Base-by-base conservation (phyloP, 225 moss, liverwort and hornwort genomes). In the Antitrichia curtipendula region DNA sequence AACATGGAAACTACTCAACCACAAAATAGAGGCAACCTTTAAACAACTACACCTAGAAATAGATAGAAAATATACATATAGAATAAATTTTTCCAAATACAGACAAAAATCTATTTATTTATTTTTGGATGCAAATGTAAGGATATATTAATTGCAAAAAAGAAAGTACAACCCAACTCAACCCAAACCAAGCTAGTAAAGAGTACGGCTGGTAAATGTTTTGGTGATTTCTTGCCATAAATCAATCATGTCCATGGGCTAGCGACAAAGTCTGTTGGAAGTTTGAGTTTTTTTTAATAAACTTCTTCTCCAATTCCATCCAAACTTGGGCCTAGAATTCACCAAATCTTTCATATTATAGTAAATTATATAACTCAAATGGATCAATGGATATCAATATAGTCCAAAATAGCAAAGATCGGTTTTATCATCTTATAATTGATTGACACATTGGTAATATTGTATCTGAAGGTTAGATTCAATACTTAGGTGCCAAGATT, bases 221-320 rank as follows among this genome's bases (percentile, higher is more conserved):
- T 62, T 64, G 32, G 17, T 2, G 5, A 63, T 17, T 63, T 18
- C 2, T 34, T 0, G 0, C n/a, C 2, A 11, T 0, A 21, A 65
- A 20, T 3, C 0, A 9, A 21, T 1, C 1, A 21, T 0, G 0
- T 61, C 8, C 32, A n/a, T 2, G 12, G 6, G 6, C 2, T 1
- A 65, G 1, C 3, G 2, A 65, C 11, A 65, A n/a, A 65, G 65
- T 6, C 5, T 21, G 12, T n/a, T n/a, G 6, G 19, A 36, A 36
- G 5, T 64, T 64, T 36, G 10, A 34, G 4, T 34, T 2, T 10
- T 34, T 10, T 50, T 50, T 50, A 13, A 64, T 65, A 6, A 65
- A 65, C 6, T 65, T 36, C 36, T 36, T 36, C 9, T n/a, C 11
- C 18, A 20, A 20, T 3, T 65, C 36, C 65, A 65, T 16, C 20